A percentile compares a stretch with the other conserved stretches of the same genome.
These are phyloP conservation scores for Penicillium hesseltinei DNA, from an alignment of 2,329 filamentous ascomycete genomes.

Conservation along the genomic window DNA sequence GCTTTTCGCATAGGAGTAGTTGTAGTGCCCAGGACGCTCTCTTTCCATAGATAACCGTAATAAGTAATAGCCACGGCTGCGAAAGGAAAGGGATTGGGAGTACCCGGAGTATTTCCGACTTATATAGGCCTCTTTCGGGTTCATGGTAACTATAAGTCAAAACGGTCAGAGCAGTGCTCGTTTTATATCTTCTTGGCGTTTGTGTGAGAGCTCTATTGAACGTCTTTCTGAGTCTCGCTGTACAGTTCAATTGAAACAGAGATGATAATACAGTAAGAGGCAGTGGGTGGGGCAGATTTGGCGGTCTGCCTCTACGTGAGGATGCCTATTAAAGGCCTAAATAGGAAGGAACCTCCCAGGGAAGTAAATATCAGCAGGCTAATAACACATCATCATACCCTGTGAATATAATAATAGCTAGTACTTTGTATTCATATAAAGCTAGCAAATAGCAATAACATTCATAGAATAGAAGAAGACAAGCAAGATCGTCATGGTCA, in stretches of 20 bases:
- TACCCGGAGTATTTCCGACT: too few species aligned
- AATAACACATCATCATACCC: background rate
- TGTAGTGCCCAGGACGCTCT: background rate
- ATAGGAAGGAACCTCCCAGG: background rate
- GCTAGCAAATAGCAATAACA: background rate
- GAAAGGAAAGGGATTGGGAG: background rate
- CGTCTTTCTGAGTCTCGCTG: background rate
- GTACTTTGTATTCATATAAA: background rate
- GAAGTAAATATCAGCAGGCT: background rate
- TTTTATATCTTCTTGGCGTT: too few species aligned
- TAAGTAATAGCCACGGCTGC: background rate
- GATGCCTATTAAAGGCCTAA: background rate
- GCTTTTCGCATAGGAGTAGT: background rate
- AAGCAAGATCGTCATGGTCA: constrained; percentile 10
- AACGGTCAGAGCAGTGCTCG: too few species aligned
- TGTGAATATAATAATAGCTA: background rate
- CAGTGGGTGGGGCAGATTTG: background rate
- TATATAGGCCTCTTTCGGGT: too few species aligned
- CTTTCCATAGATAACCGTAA: too few species aligned
- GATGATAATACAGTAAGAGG: background rate
- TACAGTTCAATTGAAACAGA: background rate
- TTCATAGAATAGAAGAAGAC: background rate
- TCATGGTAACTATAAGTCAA: too few species aligned
- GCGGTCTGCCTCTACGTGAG: background rate
- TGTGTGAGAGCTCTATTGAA: too few species aligned